Evolutionary conservation across 2,329 filamentous ascomycete genomes (phyloP).

Genomic region (Arthrobotrys musiformis): DNA sequence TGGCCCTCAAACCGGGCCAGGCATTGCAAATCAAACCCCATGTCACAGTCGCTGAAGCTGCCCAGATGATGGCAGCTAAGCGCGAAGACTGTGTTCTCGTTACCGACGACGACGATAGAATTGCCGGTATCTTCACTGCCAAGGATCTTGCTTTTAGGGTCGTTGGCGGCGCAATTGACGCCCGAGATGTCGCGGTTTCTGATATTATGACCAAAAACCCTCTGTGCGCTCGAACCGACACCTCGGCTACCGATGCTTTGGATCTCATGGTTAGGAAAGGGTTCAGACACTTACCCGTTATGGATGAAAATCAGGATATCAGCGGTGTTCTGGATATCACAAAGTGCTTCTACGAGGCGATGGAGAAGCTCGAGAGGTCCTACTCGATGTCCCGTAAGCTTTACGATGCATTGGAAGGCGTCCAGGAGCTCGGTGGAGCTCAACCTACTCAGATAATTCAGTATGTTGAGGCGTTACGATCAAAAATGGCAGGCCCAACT

Average conservation of each 20-base stretch:
- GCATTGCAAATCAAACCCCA: conserved; percentile 96
- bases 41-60: conserved; percentile 93
- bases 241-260: conserved; percentile 94
- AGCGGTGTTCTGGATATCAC: conserved; percentile 98
- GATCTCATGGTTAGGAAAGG: conserved; percentile 99
- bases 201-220: conserved; percentile 99
- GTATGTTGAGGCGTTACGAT: conserved; percentile 93
- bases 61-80: conserved; percentile 98
- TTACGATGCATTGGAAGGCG: conserved; percentile 88
- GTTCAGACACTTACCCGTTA: conserved; percentile 95
- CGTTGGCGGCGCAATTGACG: conserved; percentile 88
- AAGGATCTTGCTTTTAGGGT: conserved; percentile 98
- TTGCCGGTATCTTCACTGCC: conserved; percentile 97
- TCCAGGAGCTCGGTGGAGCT: conserved; percentile 93
- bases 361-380: conserved; percentile 98
- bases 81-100: conserved; percentile 97
- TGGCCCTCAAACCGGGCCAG: conserved; percentile 92
- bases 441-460: conserved; percentile 99
- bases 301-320: conserved; percentile 99
- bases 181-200: conserved; percentile 88
- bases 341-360: conserved; percentile 99
- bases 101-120: conserved; percentile 96
- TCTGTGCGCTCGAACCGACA: conserved; percentile 94
- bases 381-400: conserved; percentile 98
- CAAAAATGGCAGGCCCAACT: conserved; percentile 97